Base-by-base conservation (phyloP, 2,329 filamentous ascomycete genomes). In the Myriosclerotinia curreyana region DNA sequence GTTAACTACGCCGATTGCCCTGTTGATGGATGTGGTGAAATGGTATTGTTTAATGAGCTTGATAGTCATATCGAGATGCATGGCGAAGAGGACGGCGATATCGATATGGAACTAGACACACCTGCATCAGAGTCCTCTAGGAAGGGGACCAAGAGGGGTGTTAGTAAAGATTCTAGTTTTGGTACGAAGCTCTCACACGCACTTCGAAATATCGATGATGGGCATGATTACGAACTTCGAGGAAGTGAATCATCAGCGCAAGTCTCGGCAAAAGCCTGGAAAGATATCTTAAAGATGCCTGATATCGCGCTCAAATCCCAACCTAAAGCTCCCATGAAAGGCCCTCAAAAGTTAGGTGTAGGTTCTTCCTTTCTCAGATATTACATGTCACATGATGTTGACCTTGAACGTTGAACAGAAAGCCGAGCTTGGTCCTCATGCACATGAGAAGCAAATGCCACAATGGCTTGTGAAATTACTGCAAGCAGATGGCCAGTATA, bases 391-490 rank as follows among this genome's bases (percentile, higher is more conserved):
- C 60, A 64, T 69, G 64, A 60, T 59, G 42, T 60, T 71, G 61
- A 72, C 58, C 42, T 59, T 60, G 15, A 44, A 44, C 7, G 20
- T 25, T 58, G 42, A 48, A 58, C 68, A 74, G 71, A 83, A 81
- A 77, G 80, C 73, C 12, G 87, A 92, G 71, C 79, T 94, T 17
- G 90, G 90, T 0, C 85, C 85, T 34, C 86, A 89, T 75, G 88
- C 88, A 1, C 80, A 90, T 69, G 90, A 94, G 74, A 83, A 86
- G 49, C 81, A 83, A 69, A 93, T 93, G 90, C 90, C 90, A 0
- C 76, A 79, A 11, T 89, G 85, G 85, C 81, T 93, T 1, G 80
- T 83, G 20, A 79, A 79, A 17, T 77, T 90, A 67, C 79, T 94
- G 1, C 79, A 86, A 66, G 82, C 69, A 50, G 81, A 86, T 20